Evolutionary conservation across 495 filamentous ascomycete genomes (phyloP).

Genomic region (Trichocladium uniseriatum): DNA sequence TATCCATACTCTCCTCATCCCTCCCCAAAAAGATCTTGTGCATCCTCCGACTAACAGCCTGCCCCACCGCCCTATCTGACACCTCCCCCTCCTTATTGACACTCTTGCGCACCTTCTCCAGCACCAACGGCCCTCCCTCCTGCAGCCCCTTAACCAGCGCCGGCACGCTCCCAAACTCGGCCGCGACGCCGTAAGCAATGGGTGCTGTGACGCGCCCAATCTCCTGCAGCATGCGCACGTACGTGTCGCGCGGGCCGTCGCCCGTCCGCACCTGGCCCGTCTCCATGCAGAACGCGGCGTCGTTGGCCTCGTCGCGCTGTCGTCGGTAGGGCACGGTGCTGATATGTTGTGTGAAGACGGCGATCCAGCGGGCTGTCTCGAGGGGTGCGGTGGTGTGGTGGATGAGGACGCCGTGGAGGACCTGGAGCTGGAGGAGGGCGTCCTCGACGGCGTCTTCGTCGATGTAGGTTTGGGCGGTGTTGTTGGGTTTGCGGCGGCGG

Average conservation of each 20-base stretch:
- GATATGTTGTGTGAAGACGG: conserved; percentile 72
- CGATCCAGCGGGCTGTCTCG: conserved; percentile 71
- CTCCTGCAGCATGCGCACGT: conserved; percentile 70
- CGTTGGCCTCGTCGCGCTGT: conserved; percentile 29
- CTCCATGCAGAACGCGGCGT: conserved; percentile 70
- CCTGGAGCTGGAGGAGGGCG: conserved; percentile 62
- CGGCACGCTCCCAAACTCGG: conserved; percentile 49
- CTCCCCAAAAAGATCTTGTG: conserved; percentile 64
- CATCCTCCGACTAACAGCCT: conserved; percentile 59
- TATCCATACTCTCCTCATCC: conserved; percentile 58
- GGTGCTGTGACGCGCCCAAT: conserved; percentile 62
- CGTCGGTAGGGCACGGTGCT: conserved; percentile 64
- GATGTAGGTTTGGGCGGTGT: conserved; percentile 41
- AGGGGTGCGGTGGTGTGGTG: conserved; percentile 55
- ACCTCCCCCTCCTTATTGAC: conserved; percentile 59
- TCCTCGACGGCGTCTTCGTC: conserved; percentile 68
- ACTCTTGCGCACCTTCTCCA: conserved; percentile 57
- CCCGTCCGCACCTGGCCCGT: conserved; percentile 70
- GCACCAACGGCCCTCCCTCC: conserved; percentile 45
- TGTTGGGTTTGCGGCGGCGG: conserved; percentile 34
- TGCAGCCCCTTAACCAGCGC: conserved; percentile 51
- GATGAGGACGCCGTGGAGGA: conserved; percentile 56
- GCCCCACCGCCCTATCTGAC: conserved; percentile 57
- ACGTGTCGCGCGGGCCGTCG: conserved; percentile 58
- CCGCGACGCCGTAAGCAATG: conserved; percentile 61